Evolutionary conservation across 345 rosid genomes (phyloP).

Genomic region (Trapa incisa): DNA sequence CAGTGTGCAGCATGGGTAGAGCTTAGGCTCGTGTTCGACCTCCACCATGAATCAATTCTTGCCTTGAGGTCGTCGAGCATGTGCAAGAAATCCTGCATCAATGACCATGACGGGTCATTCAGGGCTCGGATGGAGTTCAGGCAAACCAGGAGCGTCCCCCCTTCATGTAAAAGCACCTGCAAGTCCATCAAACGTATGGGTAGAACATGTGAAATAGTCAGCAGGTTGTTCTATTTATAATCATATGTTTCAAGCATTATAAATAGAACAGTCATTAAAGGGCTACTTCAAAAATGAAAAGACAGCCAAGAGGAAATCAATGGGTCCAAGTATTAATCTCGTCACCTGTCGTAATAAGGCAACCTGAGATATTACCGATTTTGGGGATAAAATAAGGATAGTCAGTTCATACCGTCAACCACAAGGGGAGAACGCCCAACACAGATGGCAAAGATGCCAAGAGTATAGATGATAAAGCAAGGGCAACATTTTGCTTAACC

Average conservation of each 20-base stretch:
- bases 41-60: too few species aligned
- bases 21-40: too few species aligned
- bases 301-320: too few species aligned
- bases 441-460: slow-evolving; percentile 84
- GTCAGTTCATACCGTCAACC: slow-evolving; percentile 55
- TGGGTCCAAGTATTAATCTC: background rate
- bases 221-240: too few species aligned
- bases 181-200: too few species aligned
- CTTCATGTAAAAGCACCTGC: too few species aligned
- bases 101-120: slow-evolving; percentile 38
- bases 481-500: slow-evolving; percentile 91
- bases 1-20: slow-evolving; percentile 29
- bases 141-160: too few species aligned
- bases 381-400: background rate
- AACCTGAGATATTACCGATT: too few species aligned
- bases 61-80: slow-evolving; percentile 8
- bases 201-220: too few species aligned
- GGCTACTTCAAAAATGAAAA: background rate
- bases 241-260: too few species aligned
- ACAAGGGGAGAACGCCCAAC: slow-evolving; percentile 75
- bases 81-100: slow-evolving; percentile 24
- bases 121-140: slow-evolving; percentile 75
- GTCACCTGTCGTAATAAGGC: background rate
- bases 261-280: background rate
- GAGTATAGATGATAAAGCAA: slow-evolving; percentile 58